A percentile compares a stretch with the other conserved stretches of the same genome.
Evolutionary conservation across 768 basidiomycete genomes (phyloP).

Genomic region (Pleurotus pulmonarius): DNA sequence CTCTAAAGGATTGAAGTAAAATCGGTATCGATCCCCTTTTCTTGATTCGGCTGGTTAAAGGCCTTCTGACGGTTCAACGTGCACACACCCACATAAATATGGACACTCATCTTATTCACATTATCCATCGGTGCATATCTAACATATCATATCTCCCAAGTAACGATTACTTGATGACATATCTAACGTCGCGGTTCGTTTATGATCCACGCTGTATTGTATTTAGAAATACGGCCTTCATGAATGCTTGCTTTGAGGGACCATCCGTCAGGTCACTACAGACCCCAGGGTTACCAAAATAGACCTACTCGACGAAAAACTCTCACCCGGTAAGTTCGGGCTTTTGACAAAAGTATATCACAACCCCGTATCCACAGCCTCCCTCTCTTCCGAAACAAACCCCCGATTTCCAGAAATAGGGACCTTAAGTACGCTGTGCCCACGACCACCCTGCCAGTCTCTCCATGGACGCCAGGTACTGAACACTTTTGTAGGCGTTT

Average conservation of each 20-base stretch:
- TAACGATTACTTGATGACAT: background rate
- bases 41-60: slow-evolving; percentile 8
- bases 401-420: background rate
- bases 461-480: no score
- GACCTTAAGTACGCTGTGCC: background rate
- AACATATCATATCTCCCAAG: background rate
- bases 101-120: slow-evolving; percentile 4
- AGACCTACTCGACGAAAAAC: background rate
- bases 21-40: background rate
- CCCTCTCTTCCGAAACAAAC: background rate
- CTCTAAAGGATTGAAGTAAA: background rate
- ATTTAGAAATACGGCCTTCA: no score
- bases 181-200: background rate
- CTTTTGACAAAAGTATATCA: background rate
- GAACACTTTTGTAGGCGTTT: no score
- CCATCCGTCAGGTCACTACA: background rate
- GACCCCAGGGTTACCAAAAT: background rate
- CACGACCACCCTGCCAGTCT: no score
- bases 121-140: background rate
- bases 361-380: background rate
- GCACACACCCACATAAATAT: background rate
- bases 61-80: background rate
- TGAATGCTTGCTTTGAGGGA: no score
- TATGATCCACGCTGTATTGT: no score
- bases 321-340: slow-evolving; percentile 5